These are phyloP conservation scores for Xerocomus potaroensis DNA, from an alignment of 768 basidiomycete genomes.

Conservation along the genomic window DNA sequence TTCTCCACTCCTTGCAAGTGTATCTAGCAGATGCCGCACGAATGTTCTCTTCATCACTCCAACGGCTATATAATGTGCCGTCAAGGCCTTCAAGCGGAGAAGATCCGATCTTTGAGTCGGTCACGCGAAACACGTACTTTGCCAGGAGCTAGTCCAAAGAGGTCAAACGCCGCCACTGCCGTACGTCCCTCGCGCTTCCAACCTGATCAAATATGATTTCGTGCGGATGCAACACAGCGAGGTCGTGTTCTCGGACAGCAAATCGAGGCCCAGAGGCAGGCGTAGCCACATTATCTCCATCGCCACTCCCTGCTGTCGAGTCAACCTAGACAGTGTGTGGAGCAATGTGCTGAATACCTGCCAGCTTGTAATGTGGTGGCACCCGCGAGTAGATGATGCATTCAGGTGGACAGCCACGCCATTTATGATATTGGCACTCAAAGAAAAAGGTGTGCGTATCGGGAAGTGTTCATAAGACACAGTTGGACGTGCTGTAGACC, in stretches of 20 bases:
- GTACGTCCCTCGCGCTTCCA: conserved; percentile 34
- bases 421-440: background rate
- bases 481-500: background rate
- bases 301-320: background rate
- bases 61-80: conserved; percentile 51
- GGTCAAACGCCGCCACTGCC: conserved; percentile 29
- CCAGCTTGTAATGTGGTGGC: background rate
- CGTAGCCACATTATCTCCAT: background rate
- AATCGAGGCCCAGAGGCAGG: conserved; percentile 25
- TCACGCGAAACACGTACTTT: conserved; percentile 38
- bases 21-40: conserved; percentile 42
- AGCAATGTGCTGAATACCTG: no score
- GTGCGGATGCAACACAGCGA: conserved; percentile 28
- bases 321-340: no score
- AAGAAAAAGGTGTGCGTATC: background rate
- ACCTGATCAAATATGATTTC: conserved; percentile 39
- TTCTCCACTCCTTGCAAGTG: conserved; percentile 22
- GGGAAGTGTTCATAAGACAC: background rate
- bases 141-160: conserved; percentile 41
- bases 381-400: background rate
- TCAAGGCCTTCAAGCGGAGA: conserved; percentile 41
- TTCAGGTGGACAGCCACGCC: conserved; percentile 2
- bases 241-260: conserved; percentile 36
- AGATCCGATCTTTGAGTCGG: conserved; percentile 27
- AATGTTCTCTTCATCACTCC: conserved; percentile 41